These are phyloP conservation scores for Agaricus subrufescens DNA, from an alignment of 768 basidiomycete species.

Conservation along the genomic window DNA sequence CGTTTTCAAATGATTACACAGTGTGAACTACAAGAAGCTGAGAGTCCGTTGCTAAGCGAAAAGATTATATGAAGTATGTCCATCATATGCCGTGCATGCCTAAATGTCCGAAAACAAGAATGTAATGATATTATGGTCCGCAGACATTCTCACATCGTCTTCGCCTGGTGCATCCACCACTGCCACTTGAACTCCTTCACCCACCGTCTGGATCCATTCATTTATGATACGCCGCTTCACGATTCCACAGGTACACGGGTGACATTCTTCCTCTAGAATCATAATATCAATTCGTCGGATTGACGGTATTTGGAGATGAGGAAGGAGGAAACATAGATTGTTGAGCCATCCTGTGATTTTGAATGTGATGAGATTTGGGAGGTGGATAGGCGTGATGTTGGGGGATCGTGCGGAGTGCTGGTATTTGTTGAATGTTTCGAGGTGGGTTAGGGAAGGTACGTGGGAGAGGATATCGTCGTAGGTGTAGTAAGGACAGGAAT, in stretches of 20 bases:
- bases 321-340: conserved; percentile 5
- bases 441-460: conserved; percentile 4
- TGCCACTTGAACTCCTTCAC: background rate
- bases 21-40: background rate
- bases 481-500: conserved; percentile 6
- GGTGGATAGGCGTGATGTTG: background rate
- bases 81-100: no score
- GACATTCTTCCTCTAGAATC: conserved; percentile 5
- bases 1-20: background rate
- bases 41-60: no score
- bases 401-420: background rate
- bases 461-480: conserved; percentile 1
- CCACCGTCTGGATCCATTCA: background rate
- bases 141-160: background rate
- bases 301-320: background rate
- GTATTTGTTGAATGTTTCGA: conserved; percentile 8
- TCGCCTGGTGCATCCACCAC: background rate
- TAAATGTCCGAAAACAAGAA: conserved; percentile 2
- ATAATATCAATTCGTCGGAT: background rate
- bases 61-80: no score
- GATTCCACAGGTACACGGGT: conserved; percentile 4
- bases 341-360: conserved; percentile 5
- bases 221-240: conserved; percentile 2
- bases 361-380: background rate
- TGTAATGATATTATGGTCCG: background rate